Evolutionary conservation across 2,329 filamentous ascomycete species (phyloP), one percentile per base, ranked within the genome.

Genomic region (Scortechinia acanthostroma): DNA sequence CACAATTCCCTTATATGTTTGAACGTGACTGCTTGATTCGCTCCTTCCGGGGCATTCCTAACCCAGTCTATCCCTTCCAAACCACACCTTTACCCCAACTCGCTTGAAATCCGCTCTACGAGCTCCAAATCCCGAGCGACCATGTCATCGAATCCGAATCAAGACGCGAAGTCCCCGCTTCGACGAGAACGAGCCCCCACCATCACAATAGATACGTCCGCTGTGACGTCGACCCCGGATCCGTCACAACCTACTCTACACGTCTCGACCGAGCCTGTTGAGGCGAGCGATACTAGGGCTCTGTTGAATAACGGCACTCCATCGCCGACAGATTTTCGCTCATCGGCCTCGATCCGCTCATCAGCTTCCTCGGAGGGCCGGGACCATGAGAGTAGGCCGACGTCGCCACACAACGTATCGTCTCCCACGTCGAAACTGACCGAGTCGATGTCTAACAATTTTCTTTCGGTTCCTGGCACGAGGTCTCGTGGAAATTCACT

Each of bases 121-220:
- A n/a, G n/a, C n/a, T n/a, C n/a, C n/a, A n/a, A n/a, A n/a, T n/a
- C n/a, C n/a, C n/a, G n/a, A n/a, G n/a, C n/a, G n/a, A n/a, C n/a
- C n/a, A n/a, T n/a, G n/a, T n/a, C n/a, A n/a, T 30, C 25, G n/a
- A 30, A 30, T 30, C n/a, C 25, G 10, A 30, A 30, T n/a, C 25
- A 10, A 30, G 25, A 30, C 25, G 10, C 25, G 25, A n/a, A 30
- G 25, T 10, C 10, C 20, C 35, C 35, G 6, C 35, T 40, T 13
- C 35, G 35, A 13, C 10, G 35, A 19, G 35, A 40, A 40, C 35
- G 35, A 17, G 35, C 35, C 10, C 35, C 35, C 6, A 40, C 35
- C 35, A 40, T 40, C 17, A 40, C 35, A 13, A 40, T 40, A 13
- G 35, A 40, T 19, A 40, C 35, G 13, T 40, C 35, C 17, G 35